A percentile compares a stretch with the other conserved stretches of the same genome.
Conservation (phyloP, 495 filamentous ascomycete species). For the Baudoinia panamericana region DNA sequence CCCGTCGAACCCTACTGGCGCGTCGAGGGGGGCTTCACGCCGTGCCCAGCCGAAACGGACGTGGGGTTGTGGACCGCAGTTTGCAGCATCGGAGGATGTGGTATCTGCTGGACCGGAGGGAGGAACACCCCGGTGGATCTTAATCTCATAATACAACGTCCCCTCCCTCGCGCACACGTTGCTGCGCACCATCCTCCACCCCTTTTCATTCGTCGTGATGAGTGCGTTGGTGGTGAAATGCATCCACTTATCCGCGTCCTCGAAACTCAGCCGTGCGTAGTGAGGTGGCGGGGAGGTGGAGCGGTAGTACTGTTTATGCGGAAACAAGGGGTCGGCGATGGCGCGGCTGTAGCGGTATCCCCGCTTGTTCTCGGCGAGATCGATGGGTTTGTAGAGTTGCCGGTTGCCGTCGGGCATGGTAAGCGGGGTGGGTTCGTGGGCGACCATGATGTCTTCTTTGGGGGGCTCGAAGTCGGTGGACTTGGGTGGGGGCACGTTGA, state of each 20-base stretch:
- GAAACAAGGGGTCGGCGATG: slow-evolving; percentile 75
- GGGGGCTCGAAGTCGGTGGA: slow-evolving; percentile 28
- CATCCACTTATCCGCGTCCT: slow-evolving; percentile 73
- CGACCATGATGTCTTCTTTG: slow-evolving; percentile 27
- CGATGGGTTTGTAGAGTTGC: slow-evolving; percentile 29
- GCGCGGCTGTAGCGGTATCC: slow-evolving; percentile 83
- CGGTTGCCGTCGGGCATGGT: slow-evolving; percentile 26
- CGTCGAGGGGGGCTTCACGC: slow-evolving; percentile 79
- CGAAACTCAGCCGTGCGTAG: slow-evolving; percentile 70
- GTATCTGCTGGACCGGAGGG: slow-evolving; percentile 25
- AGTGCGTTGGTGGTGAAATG: slow-evolving; percentile 50
- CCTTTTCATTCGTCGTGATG: slow-evolving; percentile 64
- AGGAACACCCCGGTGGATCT: slow-evolving; percentile 60
- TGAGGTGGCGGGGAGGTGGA: slow-evolving; percentile 76
- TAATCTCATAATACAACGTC: slow-evolving; percentile 86
- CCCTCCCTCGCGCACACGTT: slow-evolving; percentile 91
- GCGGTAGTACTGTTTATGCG: slow-evolving; percentile 76
- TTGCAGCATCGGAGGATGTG: slow-evolving; percentile 24
- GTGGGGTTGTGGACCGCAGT: slow-evolving; percentile 37
- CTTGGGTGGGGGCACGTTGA: slow-evolving; percentile 28
- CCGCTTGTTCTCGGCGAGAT: slow-evolving; percentile 70
- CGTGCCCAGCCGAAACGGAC: slow-evolving; percentile 83
- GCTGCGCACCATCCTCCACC: slow-evolving; percentile 69
- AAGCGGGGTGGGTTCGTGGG: slow-evolving; percentile 29
- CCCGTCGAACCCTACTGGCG: slow-evolving; percentile 87